phyloP scores from a whole-genome alignment of 148 eudicot species.

The Chenopodium berlandieri region DNA sequence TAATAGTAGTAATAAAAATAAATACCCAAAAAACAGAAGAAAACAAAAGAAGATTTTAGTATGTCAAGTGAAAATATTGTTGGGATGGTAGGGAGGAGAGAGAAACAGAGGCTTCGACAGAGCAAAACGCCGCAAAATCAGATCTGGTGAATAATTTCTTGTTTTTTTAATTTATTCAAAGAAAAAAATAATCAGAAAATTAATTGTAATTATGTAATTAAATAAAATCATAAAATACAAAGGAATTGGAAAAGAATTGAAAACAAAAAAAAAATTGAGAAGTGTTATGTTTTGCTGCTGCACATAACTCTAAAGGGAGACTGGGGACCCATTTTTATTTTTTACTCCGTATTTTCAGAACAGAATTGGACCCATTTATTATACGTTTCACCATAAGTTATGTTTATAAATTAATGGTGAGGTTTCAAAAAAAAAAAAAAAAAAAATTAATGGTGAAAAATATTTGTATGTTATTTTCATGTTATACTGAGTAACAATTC shows the following conservation, averaged over 20 bases:
- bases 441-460: too few relatives aligned
- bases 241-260: not conserved
- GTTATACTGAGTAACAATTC: too few relatives aligned
- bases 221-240: not conserved
- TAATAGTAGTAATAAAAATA: not conserved
- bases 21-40: not conserved
- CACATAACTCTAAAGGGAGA: too few relatives aligned
- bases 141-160: slow-evolving; percentile 23
- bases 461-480: too few relatives aligned
- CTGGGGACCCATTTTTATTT: too few relatives aligned
- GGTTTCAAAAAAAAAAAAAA: too few relatives aligned
- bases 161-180: not conserved
- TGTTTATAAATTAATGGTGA: too few relatives aligned
- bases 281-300: not conserved
- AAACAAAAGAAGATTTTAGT: slow-evolving; percentile 1
- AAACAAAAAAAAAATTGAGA: not conserved
- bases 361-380: too few relatives aligned
- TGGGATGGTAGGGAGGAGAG: not conserved
- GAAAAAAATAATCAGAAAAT: not conserved
- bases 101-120: slow-evolving; percentile 10
- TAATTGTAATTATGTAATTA: not conserved
- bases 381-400: too few relatives aligned
- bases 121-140: slow-evolving; percentile 28
- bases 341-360: too few relatives aligned
- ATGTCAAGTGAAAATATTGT: slow-evolving; percentile 18